A percentile compares a stretch with the other conserved stretches of the same genome.
Evolutionary conservation across 2,329 filamentous ascomycete species (phyloP).

Genomic region (Sphaceloma murrayae): DNA sequence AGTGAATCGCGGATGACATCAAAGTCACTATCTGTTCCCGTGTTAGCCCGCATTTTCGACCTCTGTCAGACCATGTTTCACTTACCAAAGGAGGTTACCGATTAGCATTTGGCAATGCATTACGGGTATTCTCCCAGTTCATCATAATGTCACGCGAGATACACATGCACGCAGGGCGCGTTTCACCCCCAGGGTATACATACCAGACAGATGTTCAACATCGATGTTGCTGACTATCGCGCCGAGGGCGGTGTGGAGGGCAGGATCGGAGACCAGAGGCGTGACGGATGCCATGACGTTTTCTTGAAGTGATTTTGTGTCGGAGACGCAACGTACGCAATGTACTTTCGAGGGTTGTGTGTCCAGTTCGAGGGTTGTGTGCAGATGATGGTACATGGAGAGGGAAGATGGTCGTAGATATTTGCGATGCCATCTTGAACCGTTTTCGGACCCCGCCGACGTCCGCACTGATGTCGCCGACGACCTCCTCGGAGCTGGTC

Average conservation of each 20-base stretch:
- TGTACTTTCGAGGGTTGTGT: too few relatives aligned
- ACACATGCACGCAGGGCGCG: background rate
- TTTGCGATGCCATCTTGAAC: too few relatives aligned
- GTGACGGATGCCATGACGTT: background rate
- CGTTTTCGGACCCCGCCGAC: too few relatives aligned
- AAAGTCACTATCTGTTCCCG: slow-evolving; percentile 58
- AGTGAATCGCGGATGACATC: slow-evolving; percentile 53
- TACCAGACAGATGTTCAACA: slow-evolving; percentile 23
- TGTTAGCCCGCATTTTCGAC: too few relatives aligned
- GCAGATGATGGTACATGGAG: too few relatives aligned
- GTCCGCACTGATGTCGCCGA: too few relatives aligned
- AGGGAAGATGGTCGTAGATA: too few relatives aligned
- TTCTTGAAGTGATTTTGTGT: too few relatives aligned
- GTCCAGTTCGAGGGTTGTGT: too few relatives aligned
- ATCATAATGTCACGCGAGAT: background rate
- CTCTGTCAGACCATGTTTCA: too few relatives aligned
- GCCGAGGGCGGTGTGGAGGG: slow-evolving; percentile 21
- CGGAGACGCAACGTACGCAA: too few relatives aligned
- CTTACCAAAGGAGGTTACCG: slow-evolving; percentile 46
- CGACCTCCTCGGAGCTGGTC: background rate
- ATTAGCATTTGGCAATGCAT: too few relatives aligned
- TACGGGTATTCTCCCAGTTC: slow-evolving; percentile 17
- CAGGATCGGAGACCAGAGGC: background rate
- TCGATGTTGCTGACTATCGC: slow-evolving; percentile 25
- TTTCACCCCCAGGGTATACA: background rate